Conservation (phyloP, 768 basidiomycete genomes). For the Kwoniella botswanensis region DNA sequence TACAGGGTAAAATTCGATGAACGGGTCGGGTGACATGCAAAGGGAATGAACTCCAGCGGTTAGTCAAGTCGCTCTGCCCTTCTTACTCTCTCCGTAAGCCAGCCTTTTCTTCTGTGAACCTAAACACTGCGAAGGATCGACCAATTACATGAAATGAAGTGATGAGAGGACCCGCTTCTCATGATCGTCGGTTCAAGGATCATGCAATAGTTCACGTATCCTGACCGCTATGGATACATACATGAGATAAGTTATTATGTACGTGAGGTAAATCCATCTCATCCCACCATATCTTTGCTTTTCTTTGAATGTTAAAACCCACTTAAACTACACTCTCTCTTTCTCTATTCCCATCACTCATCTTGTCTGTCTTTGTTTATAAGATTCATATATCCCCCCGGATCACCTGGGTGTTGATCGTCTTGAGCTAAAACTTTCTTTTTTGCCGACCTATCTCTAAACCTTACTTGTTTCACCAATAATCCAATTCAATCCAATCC, state of each 20-base stretch:
- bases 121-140: background rate
- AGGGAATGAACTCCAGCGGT: background rate
- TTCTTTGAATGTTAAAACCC: no score
- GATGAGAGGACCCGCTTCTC: no score
- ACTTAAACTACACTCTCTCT: no score
- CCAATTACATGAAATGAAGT: background rate
- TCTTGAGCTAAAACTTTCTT: background rate
- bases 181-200: background rate
- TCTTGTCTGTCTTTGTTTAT: background rate
- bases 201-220: no score
- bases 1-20: background rate
- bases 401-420: background rate
- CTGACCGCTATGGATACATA: background rate
- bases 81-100: no score
- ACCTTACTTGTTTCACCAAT: background rate
- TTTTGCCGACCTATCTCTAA: background rate
- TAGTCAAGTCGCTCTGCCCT: no score
- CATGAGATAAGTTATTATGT: background rate
- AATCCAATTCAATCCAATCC: no score
- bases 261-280: background rate
- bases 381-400: no score
- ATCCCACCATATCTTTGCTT: no score
- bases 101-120: no score
- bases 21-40: conserved; percentile 13
- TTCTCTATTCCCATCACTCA: background rate